Evolutionary conservation across 2,329 filamentous ascomycete genomes (phyloP).

Genomic region (Dactylellina sp.): DNA sequence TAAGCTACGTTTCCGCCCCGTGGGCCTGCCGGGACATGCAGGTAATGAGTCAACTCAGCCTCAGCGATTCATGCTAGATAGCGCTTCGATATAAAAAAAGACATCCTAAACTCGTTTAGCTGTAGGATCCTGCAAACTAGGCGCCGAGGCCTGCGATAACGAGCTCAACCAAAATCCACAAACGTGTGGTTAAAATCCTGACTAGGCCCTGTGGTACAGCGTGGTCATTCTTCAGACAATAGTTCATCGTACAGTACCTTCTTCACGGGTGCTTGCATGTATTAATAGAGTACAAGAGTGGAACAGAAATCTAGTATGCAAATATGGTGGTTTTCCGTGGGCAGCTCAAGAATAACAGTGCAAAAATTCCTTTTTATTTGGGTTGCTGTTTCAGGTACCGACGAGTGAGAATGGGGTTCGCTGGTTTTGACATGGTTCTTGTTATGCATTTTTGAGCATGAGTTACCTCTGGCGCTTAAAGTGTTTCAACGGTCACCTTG

Average conservation of each 20-base stretch:
- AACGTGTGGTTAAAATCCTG: background rate
- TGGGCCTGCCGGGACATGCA: no score
- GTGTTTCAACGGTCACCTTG: no score
- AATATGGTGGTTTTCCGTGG: no score
- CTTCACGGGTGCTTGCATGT: no score
- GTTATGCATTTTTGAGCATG: background rate
- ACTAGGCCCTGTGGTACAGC: background rate
- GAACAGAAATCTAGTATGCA: no score
- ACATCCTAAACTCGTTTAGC: background rate
- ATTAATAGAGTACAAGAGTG: no score
- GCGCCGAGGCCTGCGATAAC: conserved; percentile 12
- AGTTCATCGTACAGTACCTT: no score
- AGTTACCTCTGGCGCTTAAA: conserved; percentile 24
- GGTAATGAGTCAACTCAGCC: conserved; percentile 1
- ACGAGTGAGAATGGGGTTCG: conserved; percentile 1
- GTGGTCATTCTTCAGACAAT: background rate
- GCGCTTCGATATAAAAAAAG: conserved; percentile 14
- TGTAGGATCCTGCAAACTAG: background rate
- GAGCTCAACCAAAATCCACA: background rate
- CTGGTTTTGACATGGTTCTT: no score
- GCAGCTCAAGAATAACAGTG: background rate
- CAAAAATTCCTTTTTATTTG: no score
- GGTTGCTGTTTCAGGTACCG: background rate
- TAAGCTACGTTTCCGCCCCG: background rate
- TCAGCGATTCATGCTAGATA: background rate